A percentile compares a stretch with the other conserved stretches of the same genome.
These are phyloP conservation scores for Lichtheimia hyalospora DNA, from an alignment of 371 early-diverging fungal genomes.

Conservation along the genomic window DNA sequence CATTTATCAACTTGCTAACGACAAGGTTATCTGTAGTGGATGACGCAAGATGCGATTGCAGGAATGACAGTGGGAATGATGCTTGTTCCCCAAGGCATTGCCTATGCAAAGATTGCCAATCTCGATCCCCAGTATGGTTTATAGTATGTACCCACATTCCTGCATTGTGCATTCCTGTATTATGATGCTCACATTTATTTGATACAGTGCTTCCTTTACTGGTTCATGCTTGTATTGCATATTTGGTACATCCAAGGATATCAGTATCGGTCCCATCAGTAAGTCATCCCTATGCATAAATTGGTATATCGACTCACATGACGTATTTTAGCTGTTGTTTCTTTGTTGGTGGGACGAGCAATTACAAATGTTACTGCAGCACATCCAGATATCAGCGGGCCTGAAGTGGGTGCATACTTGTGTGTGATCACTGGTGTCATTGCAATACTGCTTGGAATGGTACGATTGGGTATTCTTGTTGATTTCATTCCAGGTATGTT, in stretches of 20 bases:
- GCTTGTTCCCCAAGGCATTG: slow-evolving; percentile 84
- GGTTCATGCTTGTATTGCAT: slow-evolving; percentile 69
- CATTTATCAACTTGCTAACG: too few relatives aligned
- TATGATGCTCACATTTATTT: not conserved
- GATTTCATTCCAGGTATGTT: slow-evolving; percentile 68
- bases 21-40: slow-evolving; percentile 50
- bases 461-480: slow-evolving; percentile 74
- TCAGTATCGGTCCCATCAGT: slow-evolving; percentile 66
- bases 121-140: slow-evolving; percentile 54
- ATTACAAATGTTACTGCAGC: slow-evolving; percentile 41
- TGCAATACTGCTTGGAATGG: slow-evolving; percentile 58
- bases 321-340: slow-evolving; percentile 59
- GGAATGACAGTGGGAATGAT: slow-evolving; percentile 86
- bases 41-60: slow-evolving; percentile 79
- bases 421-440: slow-evolving; percentile 57
- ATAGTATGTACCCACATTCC: slow-evolving; percentile 16
- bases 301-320: too few relatives aligned
- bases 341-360: slow-evolving; percentile 66
- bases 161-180: not conserved
- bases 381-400: slow-evolving; percentile 32
- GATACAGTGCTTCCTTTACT: slow-evolving; percentile 54
- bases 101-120: slow-evolving; percentile 80
- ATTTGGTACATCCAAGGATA: slow-evolving; percentile 79
- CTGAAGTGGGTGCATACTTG: slow-evolving; percentile 46
- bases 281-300: slow-evolving; percentile 2